Conservation (phyloP, 73 alveolate genomes). For the Tetrahymena borealis region DNA sequence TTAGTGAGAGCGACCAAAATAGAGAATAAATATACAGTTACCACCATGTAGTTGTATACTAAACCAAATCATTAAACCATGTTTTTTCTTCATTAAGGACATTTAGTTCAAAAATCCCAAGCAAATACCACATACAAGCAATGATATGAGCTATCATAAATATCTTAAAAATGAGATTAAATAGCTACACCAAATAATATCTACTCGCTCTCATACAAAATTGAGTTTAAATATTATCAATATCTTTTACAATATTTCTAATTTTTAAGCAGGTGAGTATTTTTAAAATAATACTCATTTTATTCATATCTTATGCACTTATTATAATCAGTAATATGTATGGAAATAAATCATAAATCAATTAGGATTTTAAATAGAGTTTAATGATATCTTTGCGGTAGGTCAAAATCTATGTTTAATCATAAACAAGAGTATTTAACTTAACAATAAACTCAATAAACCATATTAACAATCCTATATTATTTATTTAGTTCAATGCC, state of each 20-base stretch:
- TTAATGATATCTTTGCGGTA: neutral
- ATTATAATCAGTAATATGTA: neutral
- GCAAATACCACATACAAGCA: neutral
- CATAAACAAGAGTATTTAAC: neutral
- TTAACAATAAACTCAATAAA: neutral
- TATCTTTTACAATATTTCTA: neutral
- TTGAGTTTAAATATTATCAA: neutral
- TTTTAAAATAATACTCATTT: neutral
- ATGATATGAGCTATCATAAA: neutral
- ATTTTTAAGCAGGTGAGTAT: neutral
- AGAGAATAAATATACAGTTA: neutral
- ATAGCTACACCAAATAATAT: neutral
- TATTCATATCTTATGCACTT: neutral
- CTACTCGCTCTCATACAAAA: neutral
- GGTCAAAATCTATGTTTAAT: neutral
- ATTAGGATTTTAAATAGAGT: neutral
- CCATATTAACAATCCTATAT: neutral
- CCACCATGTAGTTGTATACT: neutral
- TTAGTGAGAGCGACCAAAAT: neutral
- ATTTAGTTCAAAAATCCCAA: neutral
- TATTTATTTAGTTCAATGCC: neutral
- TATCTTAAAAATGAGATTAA: neutral
- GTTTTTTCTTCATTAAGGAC: neutral
- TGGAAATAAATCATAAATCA: neutral
- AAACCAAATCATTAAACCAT: neutral